These are phyloP conservation scores for Pseudonectria buxi DNA, from an alignment of 2,329 filamentous ascomycete species.

Conservation along the genomic window DNA sequence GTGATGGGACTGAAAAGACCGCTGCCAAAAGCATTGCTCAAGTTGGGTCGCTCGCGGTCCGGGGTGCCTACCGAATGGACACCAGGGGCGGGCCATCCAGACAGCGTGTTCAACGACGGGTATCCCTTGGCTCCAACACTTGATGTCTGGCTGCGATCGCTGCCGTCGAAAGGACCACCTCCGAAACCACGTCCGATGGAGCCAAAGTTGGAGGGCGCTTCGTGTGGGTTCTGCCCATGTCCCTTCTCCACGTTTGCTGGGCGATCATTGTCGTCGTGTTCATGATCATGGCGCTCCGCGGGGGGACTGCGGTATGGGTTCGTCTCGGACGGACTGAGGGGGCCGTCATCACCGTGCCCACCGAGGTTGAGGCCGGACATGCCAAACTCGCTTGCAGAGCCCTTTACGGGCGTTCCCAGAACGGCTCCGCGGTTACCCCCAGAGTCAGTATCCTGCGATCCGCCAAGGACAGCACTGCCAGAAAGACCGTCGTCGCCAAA, in stretches of 20 bases:
- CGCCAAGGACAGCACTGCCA: constrained; percentile 68
- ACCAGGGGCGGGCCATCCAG: constrained; percentile 54
- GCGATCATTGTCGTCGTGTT: constrained; percentile 52
- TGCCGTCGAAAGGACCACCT: constrained; percentile 54
- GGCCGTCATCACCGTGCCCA: constrained; percentile 57
- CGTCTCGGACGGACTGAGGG: constrained; percentile 85
- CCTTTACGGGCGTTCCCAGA: constrained; percentile 51
- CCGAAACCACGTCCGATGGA: constrained; percentile 46
- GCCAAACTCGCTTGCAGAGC: constrained; percentile 51
- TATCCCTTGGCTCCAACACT: constrained; percentile 77
- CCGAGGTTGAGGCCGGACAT: constrained; percentile 54
- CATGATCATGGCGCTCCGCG: constrained; percentile 63
- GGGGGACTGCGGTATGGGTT: constrained; percentile 94
- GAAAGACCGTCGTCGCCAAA: constrained; percentile 62
- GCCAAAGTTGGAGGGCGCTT: constrained; percentile 46
- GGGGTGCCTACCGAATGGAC: constrained; percentile 57
- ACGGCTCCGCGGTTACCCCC: constrained; percentile 30
- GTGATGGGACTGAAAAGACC: constrained; percentile 72
- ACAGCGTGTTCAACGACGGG: constrained; percentile 51
- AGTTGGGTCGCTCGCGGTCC: constrained; percentile 55
- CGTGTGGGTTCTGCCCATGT: constrained; percentile 34
- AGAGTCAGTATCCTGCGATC: constrained; percentile 61
- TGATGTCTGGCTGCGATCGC: constrained; percentile 89
- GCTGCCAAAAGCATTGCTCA: constrained; percentile 61
- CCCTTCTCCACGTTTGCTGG: constrained; percentile 40